Base-by-base conservation (phyloP, 805 yeast species). In the Candida nanaspora region DNA sequence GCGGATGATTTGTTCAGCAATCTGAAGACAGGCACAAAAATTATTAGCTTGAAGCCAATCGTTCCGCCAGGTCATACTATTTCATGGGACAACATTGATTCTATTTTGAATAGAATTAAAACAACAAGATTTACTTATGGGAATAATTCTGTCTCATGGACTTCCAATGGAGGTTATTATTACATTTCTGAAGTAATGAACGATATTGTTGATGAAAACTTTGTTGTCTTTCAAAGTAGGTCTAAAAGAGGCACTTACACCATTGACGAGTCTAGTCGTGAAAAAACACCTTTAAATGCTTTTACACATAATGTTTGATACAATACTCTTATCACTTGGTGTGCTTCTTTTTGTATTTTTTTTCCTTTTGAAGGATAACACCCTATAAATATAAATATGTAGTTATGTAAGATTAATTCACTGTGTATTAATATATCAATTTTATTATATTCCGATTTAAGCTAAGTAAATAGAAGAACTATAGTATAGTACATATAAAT, bases 131-230 rank as follows among this genome's bases (percentile, higher is more conserved):
- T 67, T 46, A 72, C 74, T 53, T 81, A 87, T 48, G 80, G 75
- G 15, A 73, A 75, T 40, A 77, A 80, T 41, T 76, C 88, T 33
- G 96, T 89, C 8, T 83, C 94, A 36, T 88, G 97, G 97, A 87
- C 96, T 0, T 79, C 81, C 6, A 86, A 84, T 37, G 87, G 87
- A 41, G 86, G 85, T 1, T 78, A 76, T 9, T 88, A 85, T 59
- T 89, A 75, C 57, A 76, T 89, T 7, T 76, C 93, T 14, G 80
- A 87, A 9, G 85, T 86, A 8, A 55, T 57, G 56, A 41, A 42
- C 3, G 62, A 58, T 27, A 51, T 63, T n/a, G 56, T 60, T 15
- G 57, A 49, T 22, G 64, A 59, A 25, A 58, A 61, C 34, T 59
- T 62, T 41, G 56, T 53, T 19, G 56, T 51, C 20, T 49, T 53